These are phyloP conservation scores for Penicillium sp. DNA, from an alignment of 2,329 filamentous ascomycete species.

Conservation along the genomic window DNA sequence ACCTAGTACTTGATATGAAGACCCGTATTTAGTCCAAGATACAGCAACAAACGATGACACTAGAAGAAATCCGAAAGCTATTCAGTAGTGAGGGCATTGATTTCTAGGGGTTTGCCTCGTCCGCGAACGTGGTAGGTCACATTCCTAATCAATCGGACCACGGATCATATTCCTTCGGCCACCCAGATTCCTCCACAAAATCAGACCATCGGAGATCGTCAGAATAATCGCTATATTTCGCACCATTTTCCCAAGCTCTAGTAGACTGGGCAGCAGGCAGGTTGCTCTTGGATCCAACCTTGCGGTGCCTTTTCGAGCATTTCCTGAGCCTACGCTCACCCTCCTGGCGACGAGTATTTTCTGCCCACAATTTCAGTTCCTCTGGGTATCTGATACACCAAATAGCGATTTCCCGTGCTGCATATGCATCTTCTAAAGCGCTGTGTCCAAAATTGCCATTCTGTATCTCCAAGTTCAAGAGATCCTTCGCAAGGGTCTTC, in stretches of 20 bases:
- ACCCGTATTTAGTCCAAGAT: not conserved
- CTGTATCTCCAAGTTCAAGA: slow-evolving; percentile 25
- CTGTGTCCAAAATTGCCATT: slow-evolving; percentile 50
- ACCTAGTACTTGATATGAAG: too few relatives aligned
- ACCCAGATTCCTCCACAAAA: not conserved
- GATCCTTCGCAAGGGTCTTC: not conserved
- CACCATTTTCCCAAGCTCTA: not conserved
- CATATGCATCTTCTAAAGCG: slow-evolving; percentile 58
- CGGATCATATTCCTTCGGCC: not conserved
- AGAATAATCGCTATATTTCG: not conserved
- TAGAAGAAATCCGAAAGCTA: not conserved
- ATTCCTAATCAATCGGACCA: not conserved
- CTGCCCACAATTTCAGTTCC: slow-evolving; percentile 45
- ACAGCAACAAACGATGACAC: not conserved
- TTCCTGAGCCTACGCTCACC: not conserved
- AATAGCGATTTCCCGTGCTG: slow-evolving; percentile 56
- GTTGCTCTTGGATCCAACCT: not conserved
- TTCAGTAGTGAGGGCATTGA: not conserved
- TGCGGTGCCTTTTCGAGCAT: not conserved
- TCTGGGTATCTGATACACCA: slow-evolving; percentile 53
- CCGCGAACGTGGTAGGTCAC: not conserved
- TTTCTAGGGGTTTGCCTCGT: not conserved
- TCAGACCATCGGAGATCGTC: not conserved
- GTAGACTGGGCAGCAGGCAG: not conserved
- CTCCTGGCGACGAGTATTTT: slow-evolving; percentile 12